Evolutionary conservation across 306 rosid genomes (phyloP), one percentile per base, ranked within the genome.

Genomic region (Castanospermum australe): DNA sequence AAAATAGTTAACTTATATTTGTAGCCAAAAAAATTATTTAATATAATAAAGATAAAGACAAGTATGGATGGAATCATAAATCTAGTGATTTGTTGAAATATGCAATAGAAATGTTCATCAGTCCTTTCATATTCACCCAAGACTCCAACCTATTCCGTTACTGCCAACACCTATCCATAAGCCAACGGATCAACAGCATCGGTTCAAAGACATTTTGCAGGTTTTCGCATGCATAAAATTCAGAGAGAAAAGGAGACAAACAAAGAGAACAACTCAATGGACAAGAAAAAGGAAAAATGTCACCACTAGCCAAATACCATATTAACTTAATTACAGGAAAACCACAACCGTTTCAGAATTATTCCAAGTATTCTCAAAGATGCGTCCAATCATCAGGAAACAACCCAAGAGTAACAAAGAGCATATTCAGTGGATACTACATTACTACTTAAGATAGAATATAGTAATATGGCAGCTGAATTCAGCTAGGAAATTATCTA

Each of bases 401-500:
- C 75, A 64, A 8, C 28, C 14, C 67, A 61, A 35, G 65, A 38
- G 47, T 45, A 62, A 21, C 52, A 67, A 69, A 42, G 8, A 56
- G 24, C 73, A 61, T 20, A 36, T 4, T 48, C 65, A 18, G 9
- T 13, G 0, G 24, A 10, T 44, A 42, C 38, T 13, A 30, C 13
- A 32, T 35, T 24, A 75, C 45, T 42, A 28, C 69, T 65, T 15
- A 30, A 25, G 62, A 76, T 66, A 44, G 64, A 18, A 36, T 39
- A 77, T 39, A 70, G 75, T 51, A 24, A 79, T 47, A 45, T 0
- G 79, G 50, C 17, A 38, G 56, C 35, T 48, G 33, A 42, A 63
- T 17, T 39, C 18, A 44, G 78, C 71, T 52, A 30, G 36, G 3
- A 62, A 36, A 42, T 3, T 44, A 64, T 36, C 79, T 85, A 90